Percentiles rank a stretch among this genome's conserved stretches.
Evolutionary conservation across 2,329 filamentous ascomycete genomes (phyloP).

Genomic region (Escovopsis sp.): DNA sequence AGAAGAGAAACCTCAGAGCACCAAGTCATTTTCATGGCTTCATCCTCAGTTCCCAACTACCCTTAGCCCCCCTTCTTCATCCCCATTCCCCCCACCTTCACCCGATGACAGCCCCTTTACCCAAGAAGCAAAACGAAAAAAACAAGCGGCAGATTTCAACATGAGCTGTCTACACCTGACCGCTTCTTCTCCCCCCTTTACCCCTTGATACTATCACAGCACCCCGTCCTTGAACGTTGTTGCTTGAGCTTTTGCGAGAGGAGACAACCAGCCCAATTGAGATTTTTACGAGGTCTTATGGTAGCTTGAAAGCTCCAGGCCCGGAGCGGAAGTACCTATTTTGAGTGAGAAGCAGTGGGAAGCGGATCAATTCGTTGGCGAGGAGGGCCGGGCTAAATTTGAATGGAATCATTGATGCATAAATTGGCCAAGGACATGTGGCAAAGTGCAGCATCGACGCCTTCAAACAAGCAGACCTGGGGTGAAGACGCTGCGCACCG

Average conservation of each 20-base stretch:
- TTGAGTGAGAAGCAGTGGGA: constrained; percentile 10
- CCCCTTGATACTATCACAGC: constrained; percentile 19
- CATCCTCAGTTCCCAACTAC: not conserved
- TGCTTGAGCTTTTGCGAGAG: constrained; percentile 23
- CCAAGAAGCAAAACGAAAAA: no score
- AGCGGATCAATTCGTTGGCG: constrained; percentile 4
- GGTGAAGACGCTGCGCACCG: not conserved
- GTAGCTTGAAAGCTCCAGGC: constrained; percentile 54
- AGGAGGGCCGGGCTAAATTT: constrained; percentile 9
- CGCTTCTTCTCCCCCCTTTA: constrained; percentile 9
- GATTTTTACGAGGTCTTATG: constrained; percentile 32
- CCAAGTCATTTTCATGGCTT: constrained; percentile 2
- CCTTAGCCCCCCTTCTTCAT: no score
- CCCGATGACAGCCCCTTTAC: no score
- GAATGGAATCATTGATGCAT: constrained; percentile 4
- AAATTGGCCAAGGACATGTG: constrained; percentile 4
- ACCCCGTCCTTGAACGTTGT: constrained; percentile 21
- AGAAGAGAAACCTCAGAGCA: no score
- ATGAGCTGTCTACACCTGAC: no score
- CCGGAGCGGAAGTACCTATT: constrained; percentile 17
- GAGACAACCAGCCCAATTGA: constrained; percentile 11
- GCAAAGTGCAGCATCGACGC: constrained; percentile 4
- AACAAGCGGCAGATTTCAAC: no score
- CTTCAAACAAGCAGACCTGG: not conserved
- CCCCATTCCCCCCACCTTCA: no score